These are phyloP conservation scores for Acer negundo DNA, from an alignment of 345 rosid genomes.

Conservation along the genomic window DNA sequence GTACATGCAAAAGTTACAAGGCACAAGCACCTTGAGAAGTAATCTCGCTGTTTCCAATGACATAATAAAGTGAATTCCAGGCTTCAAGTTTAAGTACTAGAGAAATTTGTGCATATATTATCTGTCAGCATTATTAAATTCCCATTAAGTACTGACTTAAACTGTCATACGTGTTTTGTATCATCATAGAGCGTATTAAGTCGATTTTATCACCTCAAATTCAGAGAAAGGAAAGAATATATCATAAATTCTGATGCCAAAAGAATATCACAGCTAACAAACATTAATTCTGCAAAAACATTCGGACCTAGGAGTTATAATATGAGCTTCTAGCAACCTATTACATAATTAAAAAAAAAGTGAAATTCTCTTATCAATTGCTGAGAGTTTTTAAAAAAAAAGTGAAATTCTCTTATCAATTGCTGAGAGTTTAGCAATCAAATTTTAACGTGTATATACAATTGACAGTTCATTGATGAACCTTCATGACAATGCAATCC, in stretches of 20 bases:
- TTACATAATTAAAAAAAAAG: not conserved
- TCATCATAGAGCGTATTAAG: not conserved
- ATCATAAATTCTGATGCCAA: not conserved
- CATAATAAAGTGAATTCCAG: too few species aligned
- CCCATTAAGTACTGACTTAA: too few species aligned
- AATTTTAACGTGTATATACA: too few species aligned
- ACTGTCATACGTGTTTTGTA: too few species aligned
- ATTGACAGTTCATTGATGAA: slow-evolving; percentile 19
- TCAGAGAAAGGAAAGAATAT: not conserved
- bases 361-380: not conserved
- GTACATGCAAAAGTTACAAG: too few species aligned
- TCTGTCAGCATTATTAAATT: too few species aligned
- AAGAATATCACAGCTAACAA: not conserved
- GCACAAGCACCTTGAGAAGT: too few species aligned
- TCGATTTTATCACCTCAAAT: not conserved
- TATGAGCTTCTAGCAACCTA: not conserved
- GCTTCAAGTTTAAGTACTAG: too few species aligned
- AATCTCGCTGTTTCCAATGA: too few species aligned
- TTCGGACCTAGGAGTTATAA: not conserved
- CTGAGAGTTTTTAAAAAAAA: not conserved
- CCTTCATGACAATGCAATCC: slow-evolving; percentile 99
- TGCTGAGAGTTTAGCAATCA: not conserved
- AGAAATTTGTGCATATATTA: too few species aligned
- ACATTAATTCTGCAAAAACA: not conserved
- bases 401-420: not conserved